These are phyloP conservation scores for Basipetospora chlamydospora DNA, from an alignment of 2,329 filamentous ascomycete species.

Conservation along the genomic window DNA sequence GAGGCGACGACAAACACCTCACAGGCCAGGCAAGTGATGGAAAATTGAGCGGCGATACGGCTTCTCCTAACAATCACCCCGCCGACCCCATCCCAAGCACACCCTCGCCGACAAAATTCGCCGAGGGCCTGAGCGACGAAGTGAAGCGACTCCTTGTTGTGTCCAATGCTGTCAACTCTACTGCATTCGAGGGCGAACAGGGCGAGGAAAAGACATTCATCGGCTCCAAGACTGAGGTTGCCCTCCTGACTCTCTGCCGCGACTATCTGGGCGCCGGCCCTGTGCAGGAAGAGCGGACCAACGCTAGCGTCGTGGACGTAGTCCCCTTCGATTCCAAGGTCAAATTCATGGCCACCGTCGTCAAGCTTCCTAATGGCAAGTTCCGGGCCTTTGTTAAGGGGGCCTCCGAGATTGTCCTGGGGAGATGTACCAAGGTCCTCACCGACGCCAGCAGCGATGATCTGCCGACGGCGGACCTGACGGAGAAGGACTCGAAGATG, in stretches of 20 bases:
- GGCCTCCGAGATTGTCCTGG: conserved; percentile 37
- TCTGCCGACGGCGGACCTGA: conserved; percentile 36
- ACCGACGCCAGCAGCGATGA: conserved; percentile 33
- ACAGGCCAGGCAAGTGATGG: background rate
- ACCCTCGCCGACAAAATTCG: conserved; percentile 21
- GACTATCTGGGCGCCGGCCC: conserved; percentile 34
- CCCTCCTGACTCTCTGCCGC: conserved; percentile 33
- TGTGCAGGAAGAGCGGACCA: conserved; percentile 28
- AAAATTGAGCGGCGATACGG: too few relatives aligned
- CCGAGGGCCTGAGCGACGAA: conserved; percentile 3
- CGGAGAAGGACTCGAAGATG: conserved; percentile 28
- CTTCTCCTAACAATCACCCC: background rate
- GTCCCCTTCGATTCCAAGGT: conserved; percentile 39
- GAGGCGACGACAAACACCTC: conserved; percentile 5
- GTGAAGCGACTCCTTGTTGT: conserved; percentile 19
- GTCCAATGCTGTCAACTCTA: conserved; percentile 40
- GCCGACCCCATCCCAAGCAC: conserved; percentile 11
- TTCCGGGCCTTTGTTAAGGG: conserved; percentile 36
- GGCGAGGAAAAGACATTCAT: conserved; percentile 30
- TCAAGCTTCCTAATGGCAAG: conserved; percentile 26
- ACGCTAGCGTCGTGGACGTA: conserved; percentile 31
- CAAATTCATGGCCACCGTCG: conserved; percentile 42
- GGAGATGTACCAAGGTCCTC: conserved; percentile 23
- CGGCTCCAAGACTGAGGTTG: conserved; percentile 43
- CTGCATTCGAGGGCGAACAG: conserved; percentile 38